These are phyloP conservation scores for Lecanicillium sp. DNA, from an alignment of 2,329 filamentous ascomycete species.

Conservation along the genomic window DNA sequence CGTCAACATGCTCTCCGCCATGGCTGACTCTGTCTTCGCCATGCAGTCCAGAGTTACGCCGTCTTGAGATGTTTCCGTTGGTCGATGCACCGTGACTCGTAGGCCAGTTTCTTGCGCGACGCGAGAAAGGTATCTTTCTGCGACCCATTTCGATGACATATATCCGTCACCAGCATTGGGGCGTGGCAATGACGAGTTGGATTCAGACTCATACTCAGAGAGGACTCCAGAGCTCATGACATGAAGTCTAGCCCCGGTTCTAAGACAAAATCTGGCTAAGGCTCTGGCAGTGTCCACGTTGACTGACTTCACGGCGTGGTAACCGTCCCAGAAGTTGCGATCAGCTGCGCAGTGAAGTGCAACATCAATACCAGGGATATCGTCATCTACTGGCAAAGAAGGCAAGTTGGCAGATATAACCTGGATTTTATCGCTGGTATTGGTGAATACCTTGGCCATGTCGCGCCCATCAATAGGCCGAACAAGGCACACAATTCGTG, in stretches of 20 bases:
- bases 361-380: not conserved
- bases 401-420: not conserved
- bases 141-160: conserved; percentile 1
- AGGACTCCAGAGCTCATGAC: not conserved
- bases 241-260: not conserved
- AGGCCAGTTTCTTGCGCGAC: not conserved
- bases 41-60: not conserved
- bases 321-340: conserved; percentile 5
- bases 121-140: not conserved
- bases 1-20: not conserved
- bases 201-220: not conserved
- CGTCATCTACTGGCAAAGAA: not conserved
- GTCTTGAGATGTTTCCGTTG: not conserved
- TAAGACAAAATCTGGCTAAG: not conserved
- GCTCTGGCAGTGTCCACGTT: conserved; percentile 2
- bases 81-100: not conserved
- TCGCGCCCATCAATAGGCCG: conserved; percentile 33
- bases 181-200: no score
- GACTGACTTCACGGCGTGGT: not conserved
- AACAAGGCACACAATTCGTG: conserved; percentile 16
- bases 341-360: conserved; percentile 2
- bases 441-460: no score
- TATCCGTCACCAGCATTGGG: not conserved
- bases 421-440: no score
- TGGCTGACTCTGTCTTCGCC: not conserved